Percentiles rank a stretch among this genome's conserved stretches.
phyloP scores from a whole-genome alignment of 805 yeast genomes.

The Saturnispora quitensis region DNA sequence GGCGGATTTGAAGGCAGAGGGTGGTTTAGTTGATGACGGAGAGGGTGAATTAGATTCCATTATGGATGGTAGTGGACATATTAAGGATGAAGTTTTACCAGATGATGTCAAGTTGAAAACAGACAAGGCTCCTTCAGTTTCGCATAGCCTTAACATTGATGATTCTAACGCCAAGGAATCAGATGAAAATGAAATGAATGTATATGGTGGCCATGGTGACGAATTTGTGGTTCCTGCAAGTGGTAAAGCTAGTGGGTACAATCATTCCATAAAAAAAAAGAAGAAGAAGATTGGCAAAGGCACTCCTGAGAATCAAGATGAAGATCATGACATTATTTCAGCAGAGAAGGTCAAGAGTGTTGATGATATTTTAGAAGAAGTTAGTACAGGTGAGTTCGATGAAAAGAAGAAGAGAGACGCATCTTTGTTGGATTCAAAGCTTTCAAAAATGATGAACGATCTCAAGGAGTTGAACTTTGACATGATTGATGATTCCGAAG shows the following conservation, averaged over 20 bases:
- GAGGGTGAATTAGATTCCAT: slow-evolving; percentile 44
- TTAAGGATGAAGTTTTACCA: slow-evolving; percentile 39
- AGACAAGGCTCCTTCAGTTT: background rate
- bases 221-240: slow-evolving; percentile 30
- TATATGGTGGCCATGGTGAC: slow-evolving; percentile 27
- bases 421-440: slow-evolving; percentile 3
- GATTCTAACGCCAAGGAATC: slow-evolving; percentile 2
- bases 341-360: slow-evolving; percentile 22
- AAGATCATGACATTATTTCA: slow-evolving; percentile 15
- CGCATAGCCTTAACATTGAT: background rate
- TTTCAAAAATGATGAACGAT: slow-evolving; percentile 3
- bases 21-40: slow-evolving; percentile 51
- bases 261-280: slow-evolving; percentile 3
- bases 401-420: background rate
- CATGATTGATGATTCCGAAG: slow-evolving; percentile 27
- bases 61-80: slow-evolving; percentile 44
- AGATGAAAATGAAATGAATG: slow-evolving; percentile 11
- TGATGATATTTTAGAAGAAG: slow-evolving; percentile 26
- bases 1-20: slow-evolving; percentile 32
- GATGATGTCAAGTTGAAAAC: slow-evolving; percentile 3
- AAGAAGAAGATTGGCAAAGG: slow-evolving; percentile 1
- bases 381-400: slow-evolving; percentile 25
- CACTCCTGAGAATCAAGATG: background rate
- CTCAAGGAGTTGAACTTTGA: slow-evolving; percentile 10
- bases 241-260: slow-evolving; percentile 14